Evolutionary conservation across 2,329 filamentous ascomycete genomes (phyloP).

Genomic region (Colletotrichum sp.): DNA sequence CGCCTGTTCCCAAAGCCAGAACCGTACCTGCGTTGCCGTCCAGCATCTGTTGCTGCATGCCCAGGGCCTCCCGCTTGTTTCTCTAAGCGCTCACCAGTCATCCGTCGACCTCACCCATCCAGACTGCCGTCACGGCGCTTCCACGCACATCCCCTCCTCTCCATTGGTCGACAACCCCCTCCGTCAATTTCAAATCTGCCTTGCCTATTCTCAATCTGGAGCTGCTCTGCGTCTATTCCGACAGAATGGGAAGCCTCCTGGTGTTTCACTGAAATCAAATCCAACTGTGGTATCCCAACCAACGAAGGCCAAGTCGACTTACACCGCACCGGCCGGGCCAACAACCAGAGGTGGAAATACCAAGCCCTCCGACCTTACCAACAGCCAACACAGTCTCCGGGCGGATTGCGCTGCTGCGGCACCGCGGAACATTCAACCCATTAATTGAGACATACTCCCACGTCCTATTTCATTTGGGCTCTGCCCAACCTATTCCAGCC

Average conservation of each 20-base stretch:
- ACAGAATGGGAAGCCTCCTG: constrained; percentile 25
- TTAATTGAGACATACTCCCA: background rate
- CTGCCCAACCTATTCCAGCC: constrained; percentile 3
- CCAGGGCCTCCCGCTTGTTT: constrained; percentile 18
- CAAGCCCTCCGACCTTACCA: background rate
- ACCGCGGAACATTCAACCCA: background rate
- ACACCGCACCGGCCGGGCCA: constrained; percentile 7
- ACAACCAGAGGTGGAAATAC: background rate
- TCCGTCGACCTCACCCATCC: constrained; percentile 14
- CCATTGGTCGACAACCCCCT: constrained; percentile 28
- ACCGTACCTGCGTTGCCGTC: constrained; percentile 17
- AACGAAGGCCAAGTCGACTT: constrained; percentile 16
- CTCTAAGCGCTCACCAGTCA: constrained; percentile 36
- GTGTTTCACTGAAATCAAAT: constrained; percentile 20
- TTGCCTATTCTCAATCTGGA: background rate
- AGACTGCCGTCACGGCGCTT: constrained; percentile 34
- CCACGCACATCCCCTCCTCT: constrained; percentile 18
- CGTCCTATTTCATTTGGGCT: constrained; percentile 9
- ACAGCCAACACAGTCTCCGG: background rate
- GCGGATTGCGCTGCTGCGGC: background rate
- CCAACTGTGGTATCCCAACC: constrained; percentile 4
- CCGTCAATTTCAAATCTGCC: constrained; percentile 27
- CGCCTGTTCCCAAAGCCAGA: constrained; percentile 5
- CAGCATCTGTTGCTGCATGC: background rate
- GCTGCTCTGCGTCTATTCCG: constrained; percentile 30